Evolutionary conservation across 805 yeast species (phyloP).

Genomic region (Starmerella bacillaris): DNA sequence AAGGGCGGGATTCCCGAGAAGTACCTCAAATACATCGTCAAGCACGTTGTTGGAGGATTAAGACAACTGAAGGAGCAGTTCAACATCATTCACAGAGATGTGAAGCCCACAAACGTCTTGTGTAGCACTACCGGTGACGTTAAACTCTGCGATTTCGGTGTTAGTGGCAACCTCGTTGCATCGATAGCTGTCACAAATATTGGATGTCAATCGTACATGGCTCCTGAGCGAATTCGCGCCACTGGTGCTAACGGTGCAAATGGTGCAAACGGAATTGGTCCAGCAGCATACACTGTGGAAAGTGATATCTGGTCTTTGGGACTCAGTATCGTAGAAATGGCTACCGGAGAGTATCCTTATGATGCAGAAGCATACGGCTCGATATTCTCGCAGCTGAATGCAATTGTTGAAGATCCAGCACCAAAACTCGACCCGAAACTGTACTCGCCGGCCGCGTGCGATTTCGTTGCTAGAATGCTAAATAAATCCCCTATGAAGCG

Average conservation of each 20-base stretch:
- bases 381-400: constrained; percentile 81
- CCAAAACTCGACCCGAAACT: constrained; percentile 50
- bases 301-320: constrained; percentile 95
- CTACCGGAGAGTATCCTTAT: constrained; percentile 86
- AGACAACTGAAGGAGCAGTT: constrained; percentile 73
- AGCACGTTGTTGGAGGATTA: constrained; percentile 63
- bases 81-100: constrained; percentile 88
- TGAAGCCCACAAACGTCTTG: constrained; percentile 85
- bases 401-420: constrained; percentile 90
- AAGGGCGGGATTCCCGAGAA: constrained; percentile 62
- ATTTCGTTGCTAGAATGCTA: constrained; percentile 53
- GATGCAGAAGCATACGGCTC: constrained; percentile 84
- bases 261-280: constrained; percentile 21
- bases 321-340: constrained; percentile 66
- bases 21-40: constrained; percentile 61
- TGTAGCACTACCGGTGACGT: constrained; percentile 72
- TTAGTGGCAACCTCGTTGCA: constrained; percentile 84
- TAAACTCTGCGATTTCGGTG: constrained; percentile 91
- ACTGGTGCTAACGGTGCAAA: constrained; percentile 25
- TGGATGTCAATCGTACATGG: constrained; percentile 98
- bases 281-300: constrained; percentile 60
- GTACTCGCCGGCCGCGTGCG: constrained; percentile 60
- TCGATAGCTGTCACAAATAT: constrained; percentile 87
- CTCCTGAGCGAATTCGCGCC: constrained; percentile 81
- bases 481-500: constrained; percentile 65